phyloP scores from a whole-genome alignment of 306 rosid species.

The Quercus dentata region DNA sequence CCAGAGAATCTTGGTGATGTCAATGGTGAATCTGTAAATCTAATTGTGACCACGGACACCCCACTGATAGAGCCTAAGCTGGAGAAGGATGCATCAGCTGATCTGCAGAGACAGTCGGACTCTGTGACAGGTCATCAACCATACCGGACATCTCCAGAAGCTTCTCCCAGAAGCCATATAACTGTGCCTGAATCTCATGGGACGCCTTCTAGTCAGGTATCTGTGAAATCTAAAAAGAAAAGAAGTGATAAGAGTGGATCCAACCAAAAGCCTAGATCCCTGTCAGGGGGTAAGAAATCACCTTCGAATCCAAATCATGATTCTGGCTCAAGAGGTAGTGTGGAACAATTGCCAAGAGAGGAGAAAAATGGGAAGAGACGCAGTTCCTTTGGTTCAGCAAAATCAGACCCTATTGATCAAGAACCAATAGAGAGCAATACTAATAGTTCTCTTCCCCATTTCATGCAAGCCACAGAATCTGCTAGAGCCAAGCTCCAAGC shows the following conservation, averaged over 20 bases:
- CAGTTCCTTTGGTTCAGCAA: conserved; percentile 67
- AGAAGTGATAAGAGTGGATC: conserved; percentile 55
- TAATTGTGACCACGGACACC: conserved; percentile 33
- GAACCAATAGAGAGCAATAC: conserved; percentile 60
- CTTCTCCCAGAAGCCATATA: conserved; percentile 74
- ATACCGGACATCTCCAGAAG: conserved; percentile 52
- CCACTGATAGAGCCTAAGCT: conserved; percentile 28
- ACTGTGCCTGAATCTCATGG: conserved; percentile 81
- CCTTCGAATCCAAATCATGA: conserved; percentile 54
- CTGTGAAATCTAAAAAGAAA: conserved; percentile 44
- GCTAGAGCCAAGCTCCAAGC: conserved; percentile 86
- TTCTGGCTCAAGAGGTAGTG: conserved; percentile 55
- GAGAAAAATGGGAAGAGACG: conserved; percentile 62
- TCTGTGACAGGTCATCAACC: conserved; percentile 34
- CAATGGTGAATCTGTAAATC: conserved; percentile 20
- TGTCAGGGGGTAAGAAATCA: conserved; percentile 53
- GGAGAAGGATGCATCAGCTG: conserved; percentile 35
- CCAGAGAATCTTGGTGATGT: conserved; percentile 34
- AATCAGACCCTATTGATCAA: conserved; percentile 56
- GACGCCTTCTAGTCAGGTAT: conserved; percentile 90
- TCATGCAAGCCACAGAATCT: conserved; percentile 96
- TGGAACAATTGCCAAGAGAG: conserved; percentile 62
- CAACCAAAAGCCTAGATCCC: conserved; percentile 36
- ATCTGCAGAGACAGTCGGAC: conserved; percentile 33
- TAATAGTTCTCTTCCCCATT: conserved; percentile 71